phyloP scores from a whole-genome alignment of 164 flowering plant genomes.

The Sextonia rubra region DNA sequence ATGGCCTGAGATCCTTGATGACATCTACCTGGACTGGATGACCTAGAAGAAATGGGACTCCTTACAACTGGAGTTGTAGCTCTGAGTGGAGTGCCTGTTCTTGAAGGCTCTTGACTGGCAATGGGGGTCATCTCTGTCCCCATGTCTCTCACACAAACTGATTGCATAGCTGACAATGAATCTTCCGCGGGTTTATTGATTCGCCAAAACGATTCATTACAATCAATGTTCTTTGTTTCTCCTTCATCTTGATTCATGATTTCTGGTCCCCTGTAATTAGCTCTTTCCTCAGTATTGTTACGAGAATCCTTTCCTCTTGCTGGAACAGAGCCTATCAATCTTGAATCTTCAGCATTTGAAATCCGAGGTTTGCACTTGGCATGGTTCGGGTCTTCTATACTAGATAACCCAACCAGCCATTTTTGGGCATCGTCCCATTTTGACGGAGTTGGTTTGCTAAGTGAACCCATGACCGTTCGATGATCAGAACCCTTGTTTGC shows the following conservation, averaged over 20 bases:
- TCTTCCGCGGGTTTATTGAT: constrained; percentile 37
- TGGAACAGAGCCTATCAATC: constrained; percentile 65
- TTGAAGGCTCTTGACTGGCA: constrained; percentile 90
- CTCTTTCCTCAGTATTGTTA: constrained; percentile 23
- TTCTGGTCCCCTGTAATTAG: constrained; percentile 3
- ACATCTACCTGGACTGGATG: constrained; percentile 60
- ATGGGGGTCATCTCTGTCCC: constrained; percentile 98
- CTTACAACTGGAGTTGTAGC: constrained; percentile 54
- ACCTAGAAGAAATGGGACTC: constrained; percentile 75
- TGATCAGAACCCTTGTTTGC: constrained; percentile 35
- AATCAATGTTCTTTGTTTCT: constrained; percentile 68
- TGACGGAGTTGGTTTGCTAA: constrained; percentile 71
- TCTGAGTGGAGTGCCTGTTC: constrained; percentile 78
- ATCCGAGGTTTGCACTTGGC: constrained; percentile 54
- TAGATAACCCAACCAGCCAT: constrained; percentile 80
- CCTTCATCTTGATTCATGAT: constrained; percentile 27
- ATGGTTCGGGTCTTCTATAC: constrained; percentile 30
- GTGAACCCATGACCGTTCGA: constrained; percentile 44
- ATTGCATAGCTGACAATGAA: constrained; percentile 40
- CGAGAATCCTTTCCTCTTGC: constrained; percentile 45
- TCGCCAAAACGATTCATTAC: constrained; percentile 60
- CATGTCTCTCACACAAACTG: constrained; percentile 87
- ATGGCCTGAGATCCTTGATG: constrained; percentile 29
- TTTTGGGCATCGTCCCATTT: constrained; percentile 99
- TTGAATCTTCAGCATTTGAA: constrained; percentile 81